These are phyloP conservation scores for Penicillium sp. DNA, from an alignment of 2,329 filamentous ascomycete genomes.

Conservation along the genomic window DNA sequence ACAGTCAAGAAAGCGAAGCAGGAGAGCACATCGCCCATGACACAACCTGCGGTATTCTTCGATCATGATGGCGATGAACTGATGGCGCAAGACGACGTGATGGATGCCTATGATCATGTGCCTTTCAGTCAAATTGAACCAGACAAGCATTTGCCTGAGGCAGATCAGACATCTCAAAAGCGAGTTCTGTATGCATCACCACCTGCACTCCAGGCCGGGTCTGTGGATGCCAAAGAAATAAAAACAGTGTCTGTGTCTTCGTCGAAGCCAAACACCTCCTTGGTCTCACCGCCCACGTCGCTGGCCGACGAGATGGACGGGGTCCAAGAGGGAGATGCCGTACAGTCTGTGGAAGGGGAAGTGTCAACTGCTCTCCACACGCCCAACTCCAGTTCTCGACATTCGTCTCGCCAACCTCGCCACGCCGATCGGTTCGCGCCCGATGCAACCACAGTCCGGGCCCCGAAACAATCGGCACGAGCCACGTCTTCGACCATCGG, in stretches of 20 bases:
- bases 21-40: constrained; percentile 30
- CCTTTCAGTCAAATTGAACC: constrained; percentile 4
- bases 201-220: constrained; percentile 36
- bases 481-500: constrained; percentile 17
- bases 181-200: constrained; percentile 39
- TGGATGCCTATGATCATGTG: constrained; percentile 14
- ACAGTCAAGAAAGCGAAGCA: constrained; percentile 36
- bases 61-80: constrained; percentile 17
- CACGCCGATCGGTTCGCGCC: constrained; percentile 40
- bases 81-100: constrained; percentile 14
- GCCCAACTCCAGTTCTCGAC: constrained; percentile 42
- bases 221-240: constrained; percentile 30
- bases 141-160: constrained; percentile 11
- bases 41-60: constrained; percentile 21
- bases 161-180: constrained; percentile 17
- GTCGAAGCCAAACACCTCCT: constrained; percentile 35
- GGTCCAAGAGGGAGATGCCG: constrained; percentile 29
- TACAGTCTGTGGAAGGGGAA: constrained; percentile 32
- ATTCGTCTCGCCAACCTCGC: constrained; percentile 46
- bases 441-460: constrained; percentile 29
- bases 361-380: constrained; percentile 30
- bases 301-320: constrained; percentile 42
- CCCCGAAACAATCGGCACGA: constrained; percentile 24
- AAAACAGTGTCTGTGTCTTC: constrained; percentile 25
- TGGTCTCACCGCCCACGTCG: constrained; percentile 47